Base-by-base conservation (phyloP, 495 filamentous ascomycete genomes). In the Haplographium delicatum region DNA sequence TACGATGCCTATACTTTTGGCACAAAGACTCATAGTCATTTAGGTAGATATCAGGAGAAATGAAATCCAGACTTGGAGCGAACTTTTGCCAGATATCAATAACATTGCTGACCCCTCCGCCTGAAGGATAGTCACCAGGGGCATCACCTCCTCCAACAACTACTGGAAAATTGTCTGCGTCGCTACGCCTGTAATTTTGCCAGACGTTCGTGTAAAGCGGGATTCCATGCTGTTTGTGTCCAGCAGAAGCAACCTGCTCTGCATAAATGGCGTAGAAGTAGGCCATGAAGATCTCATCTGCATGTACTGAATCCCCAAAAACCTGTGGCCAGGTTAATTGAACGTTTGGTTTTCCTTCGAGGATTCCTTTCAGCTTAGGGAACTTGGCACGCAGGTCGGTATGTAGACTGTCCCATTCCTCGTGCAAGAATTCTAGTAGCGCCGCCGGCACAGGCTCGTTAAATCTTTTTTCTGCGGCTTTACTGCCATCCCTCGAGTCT, bases 261-360 rank as follows among this genome's bases (percentile, higher is more conserved):
- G 75, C 41, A 47, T 75, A 78, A 5, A 45, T 53, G 3, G 72
- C 62, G 45, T 68, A 73, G 57, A 72, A 62, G 44, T 74, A 72
- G 0, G 73, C 72, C 73, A 76, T 78, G 64, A 76, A 76, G 1
- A 75, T 50, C 54, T 75, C 71, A 42, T 78, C 72, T 0, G 72
- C 68, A 18, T 65, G 57, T 37, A 53, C 38, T 10, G 64, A 58
- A 20, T 58, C 58, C 8, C 72, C 71, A 56, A 76, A 75, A 38
- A 68, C 62, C 9, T 65, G 45, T 35, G 62, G 61, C 72, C 68
- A 76, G 10, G 61, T 20, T 57, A 1, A 57, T 57, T 9, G 19
- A n/a, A 49, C 40, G 5, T 30, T 44, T 16, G 46, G 43, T 19
- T 38, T 28, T 42, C 5, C 5, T 3, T 6, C 15, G 10, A 16